phyloP scores from a whole-genome alignment of 495 filamentous ascomycete genomes.

The Penicillium coprophilum region DNA sequence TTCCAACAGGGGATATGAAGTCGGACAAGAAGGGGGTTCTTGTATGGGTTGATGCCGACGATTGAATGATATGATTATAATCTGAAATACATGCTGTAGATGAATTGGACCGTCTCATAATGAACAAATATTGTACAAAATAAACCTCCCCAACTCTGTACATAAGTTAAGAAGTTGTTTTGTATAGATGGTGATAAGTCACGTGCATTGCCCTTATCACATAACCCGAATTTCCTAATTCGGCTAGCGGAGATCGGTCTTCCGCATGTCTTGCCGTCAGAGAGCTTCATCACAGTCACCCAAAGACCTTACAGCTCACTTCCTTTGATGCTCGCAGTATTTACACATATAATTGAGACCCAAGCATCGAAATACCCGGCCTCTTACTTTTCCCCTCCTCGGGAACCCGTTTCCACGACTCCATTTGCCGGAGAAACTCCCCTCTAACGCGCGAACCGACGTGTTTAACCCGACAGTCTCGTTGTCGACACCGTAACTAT shows the following conservation, averaged over 20 bases:
- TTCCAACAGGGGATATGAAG: constrained; percentile 70
- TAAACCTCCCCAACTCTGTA: background rate
- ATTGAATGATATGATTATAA: constrained; percentile 24
- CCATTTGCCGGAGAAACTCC: constrained; percentile 8
- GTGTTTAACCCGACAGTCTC: constrained; percentile 20
- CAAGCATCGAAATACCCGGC: background rate
- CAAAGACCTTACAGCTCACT: constrained; percentile 8
- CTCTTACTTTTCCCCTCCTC: background rate
- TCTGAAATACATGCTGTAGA: background rate
- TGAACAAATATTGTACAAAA: constrained; percentile 1
- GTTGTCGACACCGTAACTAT: constrained; percentile 47
- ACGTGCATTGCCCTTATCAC: constrained; percentile 39
- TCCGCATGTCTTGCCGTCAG: constrained; percentile 33
- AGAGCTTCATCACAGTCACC: constrained; percentile 28
- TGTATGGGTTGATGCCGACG: constrained; percentile 61
- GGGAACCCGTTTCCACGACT: background rate
- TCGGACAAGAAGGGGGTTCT: constrained; percentile 70
- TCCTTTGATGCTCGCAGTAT: background rate
- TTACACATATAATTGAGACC: background rate
- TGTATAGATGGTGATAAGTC: constrained; percentile 15
- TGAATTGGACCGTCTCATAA: constrained; percentile 4
- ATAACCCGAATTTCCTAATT: constrained; percentile 19
- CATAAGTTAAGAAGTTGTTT: background rate
- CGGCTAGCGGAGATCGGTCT: constrained; percentile 39
- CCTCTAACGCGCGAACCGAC: constrained; percentile 18